Evolutionary conservation across 2,329 filamentous ascomycete species (phyloP).

Genomic region (Diaporthe sp.): DNA sequence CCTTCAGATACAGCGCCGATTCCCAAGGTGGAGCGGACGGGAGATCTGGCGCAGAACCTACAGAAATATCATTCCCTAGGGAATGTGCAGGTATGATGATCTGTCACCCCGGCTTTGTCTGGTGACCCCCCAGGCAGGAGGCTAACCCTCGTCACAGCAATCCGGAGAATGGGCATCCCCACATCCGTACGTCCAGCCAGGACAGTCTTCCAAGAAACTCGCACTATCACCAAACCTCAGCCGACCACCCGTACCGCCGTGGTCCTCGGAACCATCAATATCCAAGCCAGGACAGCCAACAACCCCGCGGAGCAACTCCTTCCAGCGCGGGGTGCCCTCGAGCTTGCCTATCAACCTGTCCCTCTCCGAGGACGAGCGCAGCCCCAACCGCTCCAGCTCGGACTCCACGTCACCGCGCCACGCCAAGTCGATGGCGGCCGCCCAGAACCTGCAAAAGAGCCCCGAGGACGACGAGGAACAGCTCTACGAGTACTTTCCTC

Average conservation of each 20-base stretch:
- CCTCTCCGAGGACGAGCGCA: conserved; percentile 72
- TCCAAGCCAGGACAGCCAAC: conserved; percentile 43
- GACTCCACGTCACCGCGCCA: conserved; percentile 59
- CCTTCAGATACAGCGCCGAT: conserved; percentile 47
- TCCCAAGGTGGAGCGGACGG: conserved; percentile 41
- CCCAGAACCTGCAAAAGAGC: conserved; percentile 65
- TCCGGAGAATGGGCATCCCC: conserved; percentile 62
- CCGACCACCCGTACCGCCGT: conserved; percentile 68
- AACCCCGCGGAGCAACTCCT: conserved; percentile 43
- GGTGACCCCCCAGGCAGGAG: background rate
- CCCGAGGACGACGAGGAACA: conserved; percentile 84
- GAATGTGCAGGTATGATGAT: conserved; percentile 50
- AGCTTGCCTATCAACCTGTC: conserved; percentile 64
- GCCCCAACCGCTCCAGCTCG: conserved; percentile 64
- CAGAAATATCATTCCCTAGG: conserved; percentile 52
- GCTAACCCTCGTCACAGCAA: conserved; percentile 46
- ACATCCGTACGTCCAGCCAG: conserved; percentile 54
- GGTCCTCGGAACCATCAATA: conserved; percentile 55
- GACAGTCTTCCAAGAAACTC: conserved; percentile 65
- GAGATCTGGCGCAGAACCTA: conserved; percentile 46
- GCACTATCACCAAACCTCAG: conserved; percentile 65
- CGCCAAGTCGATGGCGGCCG: conserved; percentile 53
- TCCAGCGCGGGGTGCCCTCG: conserved; percentile 44
- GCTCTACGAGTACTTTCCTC: conserved; percentile 94
- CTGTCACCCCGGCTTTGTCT: too few relatives aligned